Conservation (phyloP, 2,329 filamentous ascomycete genomes). For the Pezicula radicicola region DNA sequence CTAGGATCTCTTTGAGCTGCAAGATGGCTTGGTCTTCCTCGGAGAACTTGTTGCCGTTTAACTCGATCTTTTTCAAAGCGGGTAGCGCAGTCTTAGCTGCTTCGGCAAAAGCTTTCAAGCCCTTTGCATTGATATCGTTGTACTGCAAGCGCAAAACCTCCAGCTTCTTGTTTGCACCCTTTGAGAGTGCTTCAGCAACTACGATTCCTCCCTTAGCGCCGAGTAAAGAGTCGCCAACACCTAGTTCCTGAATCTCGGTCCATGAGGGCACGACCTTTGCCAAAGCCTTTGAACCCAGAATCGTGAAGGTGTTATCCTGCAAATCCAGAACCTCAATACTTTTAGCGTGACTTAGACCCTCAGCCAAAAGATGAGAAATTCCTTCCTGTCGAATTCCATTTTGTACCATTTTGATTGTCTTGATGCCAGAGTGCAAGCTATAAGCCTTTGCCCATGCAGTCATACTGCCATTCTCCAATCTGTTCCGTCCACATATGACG, state of each 20-base stretch:
- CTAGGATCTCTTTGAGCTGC: slow-evolving; percentile 67
- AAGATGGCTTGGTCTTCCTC: slow-evolving; percentile 77
- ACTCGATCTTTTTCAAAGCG: slow-evolving; percentile 77
- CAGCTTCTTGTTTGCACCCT: slow-evolving; percentile 75
- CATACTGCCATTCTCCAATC: slow-evolving; percentile 96
- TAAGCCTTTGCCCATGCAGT: slow-evolving; percentile 88
- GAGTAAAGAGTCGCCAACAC: slow-evolving; percentile 84
- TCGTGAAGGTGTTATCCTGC: slow-evolving; percentile 96
- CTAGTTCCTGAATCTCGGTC: slow-evolving; percentile 76
- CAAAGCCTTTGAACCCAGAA: slow-evolving; percentile 74
- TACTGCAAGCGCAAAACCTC: slow-evolving; percentile 83
- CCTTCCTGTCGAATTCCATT: slow-evolving; percentile 96
- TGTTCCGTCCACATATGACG: slow-evolving; percentile 94
- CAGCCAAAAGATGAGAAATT: slow-evolving; percentile 74
- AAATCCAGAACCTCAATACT: slow-evolving; percentile 77
- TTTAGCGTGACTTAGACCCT: slow-evolving; percentile 71
- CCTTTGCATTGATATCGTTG: slow-evolving; percentile 85
- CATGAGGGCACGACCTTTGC: slow-evolving; percentile 72
- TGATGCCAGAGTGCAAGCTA: slow-evolving; percentile 76
- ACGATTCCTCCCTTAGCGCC: slow-evolving; percentile 72
- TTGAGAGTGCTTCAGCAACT: slow-evolving; percentile 68
- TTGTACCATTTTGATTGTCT: slow-evolving; percentile 93
- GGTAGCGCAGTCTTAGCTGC: slow-evolving; percentile 70
- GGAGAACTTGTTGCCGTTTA: slow-evolving; percentile 93
- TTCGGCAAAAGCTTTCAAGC: slow-evolving; percentile 66